phyloP scores from a whole-genome alignment of 768 basidiomycete genomes.

The Suillus spraguei region DNA sequence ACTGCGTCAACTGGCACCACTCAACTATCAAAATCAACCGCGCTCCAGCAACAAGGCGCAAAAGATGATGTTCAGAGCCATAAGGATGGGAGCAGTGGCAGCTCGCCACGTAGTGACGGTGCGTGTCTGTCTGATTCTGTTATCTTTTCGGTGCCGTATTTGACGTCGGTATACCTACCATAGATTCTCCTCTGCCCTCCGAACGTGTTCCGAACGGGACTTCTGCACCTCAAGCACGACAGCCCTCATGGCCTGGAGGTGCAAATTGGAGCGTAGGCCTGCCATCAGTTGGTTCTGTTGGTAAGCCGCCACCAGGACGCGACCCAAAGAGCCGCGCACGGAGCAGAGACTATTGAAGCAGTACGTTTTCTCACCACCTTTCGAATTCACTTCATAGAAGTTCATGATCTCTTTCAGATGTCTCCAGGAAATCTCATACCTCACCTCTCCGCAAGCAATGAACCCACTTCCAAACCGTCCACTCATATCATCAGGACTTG shows the following conservation, averaged over 20 bases:
- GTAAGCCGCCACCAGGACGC: conserved; percentile 77
- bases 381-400: conserved; percentile 15
- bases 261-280: conserved; percentile 35
- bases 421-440: conserved; percentile 96
- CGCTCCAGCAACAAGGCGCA: conserved; percentile 57
- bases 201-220: conserved; percentile 71
- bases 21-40: conserved; percentile 65
- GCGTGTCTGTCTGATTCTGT: conserved; percentile 20
- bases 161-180: not conserved
- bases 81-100: conserved; percentile 78
- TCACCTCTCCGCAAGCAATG: conserved; percentile 96
- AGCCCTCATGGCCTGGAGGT: conserved; percentile 59
- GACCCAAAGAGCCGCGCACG: conserved; percentile 96
- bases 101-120: conserved; percentile 89
- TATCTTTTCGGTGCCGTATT: conserved; percentile 18
- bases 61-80: conserved; percentile 76
- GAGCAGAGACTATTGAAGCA: conserved; percentile 98
- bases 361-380: conserved; percentile 44
- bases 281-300: conserved; percentile 49
- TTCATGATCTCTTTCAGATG: conserved; percentile 55
- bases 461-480: conserved; percentile 94
- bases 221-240: conserved; percentile 48
- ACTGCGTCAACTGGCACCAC: conserved; percentile 54
- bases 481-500: conserved; percentile 41
- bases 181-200: conserved; percentile 74